Percentiles rank a stretch among this genome's conserved stretches.
Conservation (phyloP, 176 grass and related monocot species). For the Oryza nivara region DNA sequence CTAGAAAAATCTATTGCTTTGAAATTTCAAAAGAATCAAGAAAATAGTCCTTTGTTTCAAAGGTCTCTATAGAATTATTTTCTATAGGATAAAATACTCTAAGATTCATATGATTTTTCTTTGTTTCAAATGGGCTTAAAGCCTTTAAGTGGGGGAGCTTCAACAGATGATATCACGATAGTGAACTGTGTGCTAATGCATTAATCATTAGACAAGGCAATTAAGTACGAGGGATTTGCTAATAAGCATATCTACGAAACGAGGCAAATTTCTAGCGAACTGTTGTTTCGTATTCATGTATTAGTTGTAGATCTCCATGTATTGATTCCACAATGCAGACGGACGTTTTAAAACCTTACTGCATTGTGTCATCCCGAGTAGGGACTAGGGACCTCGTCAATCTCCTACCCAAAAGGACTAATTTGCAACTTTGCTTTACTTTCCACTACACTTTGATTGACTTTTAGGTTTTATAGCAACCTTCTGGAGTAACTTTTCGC, state of each 20-base stretch:
- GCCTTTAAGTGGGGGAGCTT: too few species aligned
- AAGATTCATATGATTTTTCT: too few species aligned
- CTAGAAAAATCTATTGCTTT: too few species aligned
- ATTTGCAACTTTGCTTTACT: slow-evolving; percentile 14
- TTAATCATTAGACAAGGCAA: neutral
- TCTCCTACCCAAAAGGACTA: neutral
- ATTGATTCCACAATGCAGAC: neutral
- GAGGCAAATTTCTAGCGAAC: too few species aligned
- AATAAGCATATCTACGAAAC: too few species aligned
- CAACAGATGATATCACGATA: too few species aligned
- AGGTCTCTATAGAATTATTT: too few species aligned
- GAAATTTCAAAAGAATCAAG: too few species aligned
- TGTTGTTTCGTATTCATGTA: neutral
- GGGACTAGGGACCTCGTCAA: slow-evolving; percentile 3
- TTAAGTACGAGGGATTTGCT: neutral
- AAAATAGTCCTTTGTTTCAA: too few species aligned
- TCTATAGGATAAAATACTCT: too few species aligned
- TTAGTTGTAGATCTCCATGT: neutral
- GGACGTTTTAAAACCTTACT: neutral
- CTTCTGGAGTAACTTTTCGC: slow-evolving; percentile 36
- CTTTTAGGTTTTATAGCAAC: slow-evolving; percentile 43
- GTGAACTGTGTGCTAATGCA: too few species aligned
- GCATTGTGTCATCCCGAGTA: neutral
- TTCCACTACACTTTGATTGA: slow-evolving; percentile 36
- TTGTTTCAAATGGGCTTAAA: too few species aligned